phyloP scores from a whole-genome alignment of 2,329 filamentous ascomycete genomes.

The Diaporthe citrichinensis region DNA sequence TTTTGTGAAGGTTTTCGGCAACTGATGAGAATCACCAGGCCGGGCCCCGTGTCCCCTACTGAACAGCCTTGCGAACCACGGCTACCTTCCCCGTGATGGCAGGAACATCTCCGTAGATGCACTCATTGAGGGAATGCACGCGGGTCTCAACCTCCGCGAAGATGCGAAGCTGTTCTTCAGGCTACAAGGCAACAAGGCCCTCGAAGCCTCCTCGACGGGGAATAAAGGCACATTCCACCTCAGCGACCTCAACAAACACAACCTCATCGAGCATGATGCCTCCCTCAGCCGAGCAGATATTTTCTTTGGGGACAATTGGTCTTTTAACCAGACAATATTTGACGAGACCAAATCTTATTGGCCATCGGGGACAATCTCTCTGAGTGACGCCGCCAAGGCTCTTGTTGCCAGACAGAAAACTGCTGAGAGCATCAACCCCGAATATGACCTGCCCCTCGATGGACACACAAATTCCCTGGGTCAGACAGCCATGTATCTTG shows the following conservation, averaged over 20 bases:
- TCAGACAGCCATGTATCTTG: slow-evolving; percentile 25
- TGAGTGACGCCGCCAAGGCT: slow-evolving; percentile 11
- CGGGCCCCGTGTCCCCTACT: slow-evolving; percentile 27
- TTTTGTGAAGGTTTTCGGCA: background rate
- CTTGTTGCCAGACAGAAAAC: slow-evolving; percentile 12
- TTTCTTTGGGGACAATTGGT: slow-evolving; percentile 26
- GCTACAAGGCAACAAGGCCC: slow-evolving; percentile 21
- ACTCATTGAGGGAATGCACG: slow-evolving; percentile 20
- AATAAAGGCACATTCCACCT: slow-evolving; percentile 16
- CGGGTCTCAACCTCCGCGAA: slow-evolving; percentile 10
- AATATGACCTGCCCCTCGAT: slow-evolving; percentile 11
- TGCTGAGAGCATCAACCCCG: slow-evolving; percentile 13
- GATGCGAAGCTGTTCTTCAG: slow-evolving; percentile 20
- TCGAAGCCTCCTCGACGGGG: slow-evolving; percentile 15
- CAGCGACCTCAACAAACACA: slow-evolving; percentile 24
- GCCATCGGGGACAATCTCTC: background rate
- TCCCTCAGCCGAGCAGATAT: slow-evolving; percentile 19
- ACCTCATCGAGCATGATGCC: slow-evolving; percentile 16
- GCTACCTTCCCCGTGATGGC: slow-evolving; percentile 17
- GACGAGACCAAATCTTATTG: slow-evolving; percentile 10
- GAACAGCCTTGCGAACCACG: slow-evolving; percentile 34
- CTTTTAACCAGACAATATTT: slow-evolving; percentile 11
- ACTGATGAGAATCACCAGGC: background rate
- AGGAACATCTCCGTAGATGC: slow-evolving; percentile 20
- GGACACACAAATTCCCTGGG: slow-evolving; percentile 9